Evolutionary conservation across 768 basidiomycete genomes (phyloP), one percentile per base, ranked within the genome.

Genomic region (Daedalea quercina): DNA sequence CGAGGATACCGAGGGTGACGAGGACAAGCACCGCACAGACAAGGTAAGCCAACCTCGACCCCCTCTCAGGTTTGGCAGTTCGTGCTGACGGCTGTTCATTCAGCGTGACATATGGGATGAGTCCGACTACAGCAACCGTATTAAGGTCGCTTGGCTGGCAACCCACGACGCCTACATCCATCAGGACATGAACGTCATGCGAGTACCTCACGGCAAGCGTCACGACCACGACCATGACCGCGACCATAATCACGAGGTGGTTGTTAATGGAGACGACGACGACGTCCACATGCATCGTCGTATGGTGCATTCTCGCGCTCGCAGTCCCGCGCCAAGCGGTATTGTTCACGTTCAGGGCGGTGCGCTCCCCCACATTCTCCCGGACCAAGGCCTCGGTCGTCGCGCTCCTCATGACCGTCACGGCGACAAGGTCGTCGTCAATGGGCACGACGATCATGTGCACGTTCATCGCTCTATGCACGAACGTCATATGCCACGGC

Each of bases 191-290:
- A 15, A 31, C 12, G 20, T 13, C 1, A 25, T 9, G 23, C 33
- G 22, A 8, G n/a, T 40, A 1, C 12, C 47, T 47, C 50, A 37
- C 13, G 34, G 47, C 42, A 40, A 37, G 44, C 45, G 56, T 7
- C 57, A 61, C 47, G 55, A 57, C 19, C 59, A 61, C 46, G 51
- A 59, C 25, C 51, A 56, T 35, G 54, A 56, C 23, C 52, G 57
- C 35, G 44, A 57, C 24, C 51, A 57, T 25, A 53, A 57, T 45
- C 57, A 60, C 13, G 51, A 63, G 13, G 59, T 66, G 11, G 41
- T 63, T 13, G 58, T 67, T 28, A 55, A 54, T 11, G 67, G 67
- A 49, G 54, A 66, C 44, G 11, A 65, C 47, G 63, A 69, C 34
- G 60, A 55, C n/a, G 56, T 62, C 28, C 52, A 58, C 34, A 33